Evolutionary conservation across 768 basidiomycete species (phyloP).

Genomic region (Paxillus rubicundulus): DNA sequence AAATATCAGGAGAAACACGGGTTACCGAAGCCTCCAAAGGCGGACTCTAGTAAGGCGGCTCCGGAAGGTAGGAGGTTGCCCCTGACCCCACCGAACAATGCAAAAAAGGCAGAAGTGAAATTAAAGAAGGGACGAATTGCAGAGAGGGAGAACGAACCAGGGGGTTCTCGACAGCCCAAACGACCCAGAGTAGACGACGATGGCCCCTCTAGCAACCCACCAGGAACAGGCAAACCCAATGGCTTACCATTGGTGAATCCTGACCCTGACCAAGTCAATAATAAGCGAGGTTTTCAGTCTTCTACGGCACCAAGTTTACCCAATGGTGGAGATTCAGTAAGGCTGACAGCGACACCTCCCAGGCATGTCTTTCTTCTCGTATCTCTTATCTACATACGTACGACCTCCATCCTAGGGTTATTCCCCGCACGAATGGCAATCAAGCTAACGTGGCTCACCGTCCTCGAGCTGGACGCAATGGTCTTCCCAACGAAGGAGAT

Average conservation of each 20-base stretch:
- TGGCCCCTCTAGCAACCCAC: not conserved
- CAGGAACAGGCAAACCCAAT: not conserved
- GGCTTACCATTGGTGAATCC: not conserved
- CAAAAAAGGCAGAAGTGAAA: not conserved
- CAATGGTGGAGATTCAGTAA: not conserved
- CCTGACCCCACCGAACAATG: not conserved
- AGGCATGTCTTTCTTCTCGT: not conserved
- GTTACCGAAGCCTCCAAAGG: not conserved
- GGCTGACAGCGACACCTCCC: not conserved
- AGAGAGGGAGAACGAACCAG: not conserved
- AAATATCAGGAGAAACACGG: conserved; percentile 37
- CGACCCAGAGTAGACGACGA: not conserved
- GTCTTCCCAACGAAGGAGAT: no score
- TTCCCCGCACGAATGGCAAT: not conserved
- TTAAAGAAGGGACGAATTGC: not conserved
- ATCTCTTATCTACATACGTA: not conserved
- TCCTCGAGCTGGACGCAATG: no score
- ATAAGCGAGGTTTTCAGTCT: no score
- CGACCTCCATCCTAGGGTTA: not conserved
- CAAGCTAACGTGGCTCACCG: no score
- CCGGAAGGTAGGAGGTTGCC: conserved; percentile 5
- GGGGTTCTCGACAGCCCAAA: not conserved
- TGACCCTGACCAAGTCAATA: not conserved
- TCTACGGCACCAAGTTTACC: not conserved
- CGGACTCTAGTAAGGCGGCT: not conserved